Evolutionary conservation across 2,329 filamentous ascomycete species (phyloP).

Genomic region (Sodiomyces alkalinus): DNA sequence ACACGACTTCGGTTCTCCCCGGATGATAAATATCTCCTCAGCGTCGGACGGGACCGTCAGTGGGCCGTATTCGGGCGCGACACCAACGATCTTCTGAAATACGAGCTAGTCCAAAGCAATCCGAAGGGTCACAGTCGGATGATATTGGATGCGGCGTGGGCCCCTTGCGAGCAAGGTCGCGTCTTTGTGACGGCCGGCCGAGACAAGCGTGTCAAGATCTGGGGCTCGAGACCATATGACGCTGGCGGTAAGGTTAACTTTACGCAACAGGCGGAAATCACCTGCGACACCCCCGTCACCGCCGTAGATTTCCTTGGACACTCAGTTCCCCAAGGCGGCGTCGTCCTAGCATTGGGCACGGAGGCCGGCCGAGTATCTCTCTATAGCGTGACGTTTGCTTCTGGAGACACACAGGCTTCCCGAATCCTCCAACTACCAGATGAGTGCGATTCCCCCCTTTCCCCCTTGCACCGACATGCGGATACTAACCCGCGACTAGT

Average conservation of each 20-base stretch:
- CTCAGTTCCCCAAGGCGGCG: constrained; percentile 12
- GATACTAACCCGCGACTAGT: constrained; percentile 16
- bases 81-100: constrained; percentile 23
- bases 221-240: constrained; percentile 26
- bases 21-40: constrained; percentile 63
- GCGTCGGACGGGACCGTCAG: constrained; percentile 80
- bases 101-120: constrained; percentile 47
- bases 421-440: constrained; percentile 16
- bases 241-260: constrained; percentile 25
- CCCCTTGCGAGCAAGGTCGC: constrained; percentile 30
- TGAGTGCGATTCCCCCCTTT: constrained; percentile 19
- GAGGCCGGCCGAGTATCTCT: constrained; percentile 35
- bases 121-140: constrained; percentile 81
- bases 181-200: constrained; percentile 78
- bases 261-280: constrained; percentile 34
- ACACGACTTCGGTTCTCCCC: constrained; percentile 67
- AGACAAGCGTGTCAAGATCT: constrained; percentile 72
- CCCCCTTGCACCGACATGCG: not conserved
- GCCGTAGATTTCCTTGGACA: constrained; percentile 48
- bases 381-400: constrained; percentile 24
- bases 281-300: constrained; percentile 47
- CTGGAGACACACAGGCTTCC: no score
- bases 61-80: constrained; percentile 66
- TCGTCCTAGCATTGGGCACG: constrained; percentile 40
- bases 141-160: constrained; percentile 83